A percentile compares a stretch with the other conserved stretches of the same genome.
phyloP scores from a whole-genome alignment of 2,329 filamentous ascomycete genomes.

The Trichoderma koningiopsis region DNA sequence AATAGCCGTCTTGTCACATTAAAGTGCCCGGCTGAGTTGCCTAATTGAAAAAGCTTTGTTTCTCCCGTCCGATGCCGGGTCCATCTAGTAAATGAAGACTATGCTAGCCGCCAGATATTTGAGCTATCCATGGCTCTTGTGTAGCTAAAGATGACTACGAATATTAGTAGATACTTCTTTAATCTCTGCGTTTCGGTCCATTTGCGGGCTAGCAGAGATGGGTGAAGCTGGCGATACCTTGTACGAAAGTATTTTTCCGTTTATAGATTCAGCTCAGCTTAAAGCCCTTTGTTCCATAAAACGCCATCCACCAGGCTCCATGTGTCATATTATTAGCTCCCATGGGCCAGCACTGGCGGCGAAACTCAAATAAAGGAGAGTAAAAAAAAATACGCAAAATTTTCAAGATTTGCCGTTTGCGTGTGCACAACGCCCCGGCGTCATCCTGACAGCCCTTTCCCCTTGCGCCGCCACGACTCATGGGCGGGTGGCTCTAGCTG shows the following conservation, averaged over 20 bases:
- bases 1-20: constrained; percentile 10
- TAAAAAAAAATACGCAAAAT: neutral
- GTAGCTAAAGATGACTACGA: neutral
- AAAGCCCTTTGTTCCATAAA: neutral
- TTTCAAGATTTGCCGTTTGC: neutral
- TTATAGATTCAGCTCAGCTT: neutral
- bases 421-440: constrained; percentile 1
- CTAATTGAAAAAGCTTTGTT: neutral
- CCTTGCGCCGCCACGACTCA: constrained; percentile 22
- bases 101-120: neutral
- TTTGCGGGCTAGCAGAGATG: neutral
- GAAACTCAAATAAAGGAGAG: neutral
- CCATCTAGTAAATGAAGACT: neutral
- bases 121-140: neutral
- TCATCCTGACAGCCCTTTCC: constrained; percentile 20
- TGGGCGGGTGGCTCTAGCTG: neutral
- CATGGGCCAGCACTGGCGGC: neutral
- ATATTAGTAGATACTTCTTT: neutral
- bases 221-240: neutral
- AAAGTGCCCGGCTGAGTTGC: neutral
- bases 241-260: neutral
- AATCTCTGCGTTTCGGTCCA: neutral
- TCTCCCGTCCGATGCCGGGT: constrained; percentile 17
- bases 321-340: neutral
- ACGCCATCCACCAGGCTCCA: neutral